Base-by-base conservation (phyloP, 2,329 filamentous ascomycete species). In the Colletotrichum australisinense region DNA sequence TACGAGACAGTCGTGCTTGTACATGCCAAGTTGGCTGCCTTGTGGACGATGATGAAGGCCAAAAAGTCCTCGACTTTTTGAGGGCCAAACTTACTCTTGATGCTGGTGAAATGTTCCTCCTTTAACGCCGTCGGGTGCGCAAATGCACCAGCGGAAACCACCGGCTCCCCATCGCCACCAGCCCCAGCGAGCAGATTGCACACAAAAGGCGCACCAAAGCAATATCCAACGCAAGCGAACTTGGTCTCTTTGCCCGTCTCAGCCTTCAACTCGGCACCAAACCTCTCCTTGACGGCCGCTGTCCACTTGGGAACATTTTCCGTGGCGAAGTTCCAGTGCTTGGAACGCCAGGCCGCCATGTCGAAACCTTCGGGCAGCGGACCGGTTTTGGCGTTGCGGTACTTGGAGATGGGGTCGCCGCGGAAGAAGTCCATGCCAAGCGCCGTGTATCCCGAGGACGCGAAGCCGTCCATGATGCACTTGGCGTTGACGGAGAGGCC, bases 71-170 rank as follows among this genome's bases (percentile, higher is more conserved):
- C 42, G 19, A 14, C n/a, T 4, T 16, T 24, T 24, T 28, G 6
- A 12, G 8, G 9, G 42, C 8, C 9, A 24, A 28, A 49, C 81
- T 73, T 28, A 83, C 83, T 76, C 64, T 83, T 81, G 3, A 85
- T 58, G 4, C 81, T 78, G 14, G 74, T 73, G 67, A 88, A 86
- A 69, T 88, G 84, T 30, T 81, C 78, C 64, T 88, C 86, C 59
- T 86, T 87, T 57, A 89, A 75, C 72, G 86, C 85, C 0, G 87
- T 84, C 1, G 87, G 87, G 74, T 89, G 87, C 0, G 85, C 87
- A 77, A 89, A 86, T 0, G 86, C 87, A 1, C 87, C 87, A 1
- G 80, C 87, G 1, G 78, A 77, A 6, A 84, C 82, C 14, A 57
- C 60, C 9, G 66, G 70, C 42, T 73, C 66, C 9, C 66, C 70